These are phyloP conservation scores for Paraconiothyrium sp. DNA, from an alignment of 2,329 filamentous ascomycete species.

Conservation along the genomic window DNA sequence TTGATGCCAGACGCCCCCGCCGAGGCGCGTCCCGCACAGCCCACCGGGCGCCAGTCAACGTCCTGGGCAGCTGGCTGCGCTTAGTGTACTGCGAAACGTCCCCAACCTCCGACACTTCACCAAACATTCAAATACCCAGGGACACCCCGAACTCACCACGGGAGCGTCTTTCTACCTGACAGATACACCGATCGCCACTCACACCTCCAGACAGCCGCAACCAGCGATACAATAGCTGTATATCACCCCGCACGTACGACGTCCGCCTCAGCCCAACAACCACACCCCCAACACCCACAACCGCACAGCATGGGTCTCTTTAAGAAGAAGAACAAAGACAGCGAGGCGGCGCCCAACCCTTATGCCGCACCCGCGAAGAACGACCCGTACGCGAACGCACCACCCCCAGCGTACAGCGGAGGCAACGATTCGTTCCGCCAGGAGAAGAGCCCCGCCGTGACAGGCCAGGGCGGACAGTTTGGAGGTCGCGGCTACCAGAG, in stretches of 20 bases:
- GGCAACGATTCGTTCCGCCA: constrained; percentile 46
- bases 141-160: background rate
- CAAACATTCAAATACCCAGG: constrained; percentile 1
- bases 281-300: background rate
- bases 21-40: constrained; percentile 14
- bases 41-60: constrained; percentile 12
- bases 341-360: constrained; percentile 60
- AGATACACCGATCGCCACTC: background rate
- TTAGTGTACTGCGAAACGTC: constrained; percentile 2
- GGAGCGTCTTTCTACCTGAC: background rate
- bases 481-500: constrained; percentile 48
- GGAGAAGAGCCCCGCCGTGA: constrained; percentile 56
- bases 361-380: constrained; percentile 62
- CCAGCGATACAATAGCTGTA: background rate
- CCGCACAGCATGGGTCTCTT: constrained; percentile 55
- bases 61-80: background rate
- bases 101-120: background rate
- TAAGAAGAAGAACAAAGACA: constrained; percentile 64
- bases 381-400: constrained; percentile 62
- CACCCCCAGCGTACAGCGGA: constrained; percentile 51
- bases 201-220: constrained; percentile 1
- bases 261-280: background rate
- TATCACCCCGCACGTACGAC: background rate
- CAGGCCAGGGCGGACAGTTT: constrained; percentile 53
- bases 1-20: background rate